A percentile compares a stretch with the other conserved stretches of the same genome.
Conservation (phyloP, 305 asterid species). For the Euphrasia arctica region DNA sequence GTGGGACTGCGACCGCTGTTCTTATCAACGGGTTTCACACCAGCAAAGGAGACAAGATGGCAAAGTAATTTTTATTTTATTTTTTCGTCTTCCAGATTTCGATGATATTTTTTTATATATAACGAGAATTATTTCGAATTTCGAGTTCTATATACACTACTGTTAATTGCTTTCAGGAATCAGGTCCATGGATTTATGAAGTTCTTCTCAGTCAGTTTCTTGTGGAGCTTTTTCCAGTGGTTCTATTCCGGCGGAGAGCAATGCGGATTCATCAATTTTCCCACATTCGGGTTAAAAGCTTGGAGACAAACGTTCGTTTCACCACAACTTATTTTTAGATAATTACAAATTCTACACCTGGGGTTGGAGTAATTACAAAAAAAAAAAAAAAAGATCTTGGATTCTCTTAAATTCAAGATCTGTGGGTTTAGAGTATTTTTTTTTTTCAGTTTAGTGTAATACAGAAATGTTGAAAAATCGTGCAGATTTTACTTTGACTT, state of each 20-base stretch:
- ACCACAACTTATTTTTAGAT: background rate
- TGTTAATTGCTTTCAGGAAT: constrained; percentile 39
- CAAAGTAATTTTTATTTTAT: constrained; percentile 35
- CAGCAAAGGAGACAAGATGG: constrained; percentile 48
- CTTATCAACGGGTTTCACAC: constrained; percentile 65
- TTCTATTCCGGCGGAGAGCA: constrained; percentile 63
- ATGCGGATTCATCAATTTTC: constrained; percentile 69
- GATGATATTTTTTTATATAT: background rate
- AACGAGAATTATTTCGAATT: background rate
- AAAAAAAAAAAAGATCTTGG: too few species aligned
- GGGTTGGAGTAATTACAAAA: too few species aligned
- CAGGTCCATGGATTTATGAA: constrained; percentile 57
- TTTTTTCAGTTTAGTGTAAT: background rate
- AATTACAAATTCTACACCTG: too few species aligned
- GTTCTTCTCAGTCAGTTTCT: constrained; percentile 48
- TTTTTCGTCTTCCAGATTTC: background rate
- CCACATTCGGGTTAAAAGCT: constrained; percentile 80
- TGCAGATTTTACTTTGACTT: constrained; percentile 80
- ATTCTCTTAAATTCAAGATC: too few species aligned
- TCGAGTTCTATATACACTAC: background rate
- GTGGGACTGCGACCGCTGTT: constrained; percentile 71
- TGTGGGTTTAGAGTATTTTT: background rate
- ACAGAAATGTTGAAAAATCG: background rate
- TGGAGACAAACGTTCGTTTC: constrained; percentile 53
- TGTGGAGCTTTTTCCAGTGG: constrained; percentile 87